Percentiles rank a stretch among this genome's conserved stretches.
phyloP scores from a whole-genome alignment of 306 rosid genomes.

The Arachis hypogaea region DNA sequence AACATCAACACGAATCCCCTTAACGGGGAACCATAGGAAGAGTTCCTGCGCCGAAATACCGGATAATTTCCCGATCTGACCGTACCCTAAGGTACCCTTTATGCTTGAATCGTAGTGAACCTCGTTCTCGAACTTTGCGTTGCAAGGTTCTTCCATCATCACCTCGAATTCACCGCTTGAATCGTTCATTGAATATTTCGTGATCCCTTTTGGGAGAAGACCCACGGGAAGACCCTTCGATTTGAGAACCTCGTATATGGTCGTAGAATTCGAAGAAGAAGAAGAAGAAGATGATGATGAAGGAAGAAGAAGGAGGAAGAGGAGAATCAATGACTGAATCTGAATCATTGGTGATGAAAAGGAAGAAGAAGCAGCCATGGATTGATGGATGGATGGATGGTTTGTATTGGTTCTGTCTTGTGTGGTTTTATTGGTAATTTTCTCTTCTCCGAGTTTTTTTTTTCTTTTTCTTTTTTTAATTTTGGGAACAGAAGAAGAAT shows the following conservation, averaged over 20 bases:
- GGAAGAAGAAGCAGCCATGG: not conserved
- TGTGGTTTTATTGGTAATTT: too few species aligned
- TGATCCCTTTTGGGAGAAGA: slow-evolving; percentile 73
- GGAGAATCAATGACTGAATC: not conserved
- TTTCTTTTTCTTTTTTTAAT: too few species aligned
- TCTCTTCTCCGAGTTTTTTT: too few species aligned
- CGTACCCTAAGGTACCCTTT: slow-evolving; percentile 57
- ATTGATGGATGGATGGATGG: not conserved
- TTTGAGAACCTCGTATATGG: slow-evolving; percentile 72
- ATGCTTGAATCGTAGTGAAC: slow-evolving; percentile 79
- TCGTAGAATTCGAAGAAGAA: slow-evolving; percentile 40
- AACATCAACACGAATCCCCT: slow-evolving; percentile 78
- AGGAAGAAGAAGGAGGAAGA: not conserved
- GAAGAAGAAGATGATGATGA: not conserved
- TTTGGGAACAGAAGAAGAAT: too few species aligned
- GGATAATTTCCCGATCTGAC: slow-evolving; percentile 64
- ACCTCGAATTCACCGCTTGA: slow-evolving; percentile 57
- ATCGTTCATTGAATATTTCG: slow-evolving; percentile 48
- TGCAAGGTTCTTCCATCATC: slow-evolving; percentile 62
- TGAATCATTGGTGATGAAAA: too few species aligned
- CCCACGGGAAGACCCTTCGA: slow-evolving; percentile 84
- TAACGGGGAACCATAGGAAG: slow-evolving; percentile 86
- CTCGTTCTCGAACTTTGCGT: slow-evolving; percentile 91
- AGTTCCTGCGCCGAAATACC: slow-evolving; percentile 88
- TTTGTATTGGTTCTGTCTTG: not conserved